A percentile compares a stretch with the other conserved stretches of the same genome.
Evolutionary conservation across 352 stramenopile species (phyloP).

Genomic region (Phytophthora idaei): DNA sequence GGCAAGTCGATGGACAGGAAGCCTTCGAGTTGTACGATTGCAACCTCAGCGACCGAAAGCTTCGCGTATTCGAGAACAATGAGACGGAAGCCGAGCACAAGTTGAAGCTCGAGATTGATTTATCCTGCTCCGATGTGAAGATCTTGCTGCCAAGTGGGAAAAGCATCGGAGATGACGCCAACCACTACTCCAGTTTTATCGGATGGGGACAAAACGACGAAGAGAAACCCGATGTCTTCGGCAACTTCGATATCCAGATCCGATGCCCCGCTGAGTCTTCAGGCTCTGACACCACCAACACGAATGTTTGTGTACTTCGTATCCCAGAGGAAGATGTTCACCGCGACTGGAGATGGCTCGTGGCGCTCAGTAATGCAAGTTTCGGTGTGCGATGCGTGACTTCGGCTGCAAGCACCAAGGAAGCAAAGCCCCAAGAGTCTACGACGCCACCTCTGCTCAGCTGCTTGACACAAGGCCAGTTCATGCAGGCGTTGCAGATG

Average conservation of each 20-base stretch:
- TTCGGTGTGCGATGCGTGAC: constrained; percentile 52
- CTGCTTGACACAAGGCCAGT: constrained; percentile 71
- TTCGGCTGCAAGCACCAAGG: constrained; percentile 10
- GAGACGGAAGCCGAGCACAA: constrained; percentile 5
- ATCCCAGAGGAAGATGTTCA: constrained; percentile 59
- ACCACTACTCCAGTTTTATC: constrained; percentile 34
- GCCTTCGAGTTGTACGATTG: constrained; percentile 48
- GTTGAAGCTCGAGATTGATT: constrained; percentile 44
- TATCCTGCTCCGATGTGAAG: constrained; percentile 41
- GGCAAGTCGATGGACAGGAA: constrained; percentile 13
- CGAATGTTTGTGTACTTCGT: constrained; percentile 42
- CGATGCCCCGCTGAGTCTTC: constrained; percentile 27
- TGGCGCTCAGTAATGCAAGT: constrained; percentile 58
- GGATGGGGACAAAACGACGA: constrained; percentile 22
- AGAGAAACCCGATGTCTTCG: constrained; percentile 16
- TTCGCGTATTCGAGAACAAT: constrained; percentile 42
- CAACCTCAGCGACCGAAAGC: constrained; percentile 36
- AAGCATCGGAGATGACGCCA: constrained; percentile 9
- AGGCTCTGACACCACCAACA: neutral
- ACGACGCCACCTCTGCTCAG: constrained; percentile 48
- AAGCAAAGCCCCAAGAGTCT: neutral
- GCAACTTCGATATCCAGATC: constrained; percentile 44
- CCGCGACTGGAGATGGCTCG: constrained; percentile 70
- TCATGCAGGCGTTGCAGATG: constrained; percentile 73
- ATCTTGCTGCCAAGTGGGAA: constrained; percentile 42